These are phyloP conservation scores for Spiraea crenata DNA, from an alignment of 331 rosid genomes.

Conservation along the genomic window DNA sequence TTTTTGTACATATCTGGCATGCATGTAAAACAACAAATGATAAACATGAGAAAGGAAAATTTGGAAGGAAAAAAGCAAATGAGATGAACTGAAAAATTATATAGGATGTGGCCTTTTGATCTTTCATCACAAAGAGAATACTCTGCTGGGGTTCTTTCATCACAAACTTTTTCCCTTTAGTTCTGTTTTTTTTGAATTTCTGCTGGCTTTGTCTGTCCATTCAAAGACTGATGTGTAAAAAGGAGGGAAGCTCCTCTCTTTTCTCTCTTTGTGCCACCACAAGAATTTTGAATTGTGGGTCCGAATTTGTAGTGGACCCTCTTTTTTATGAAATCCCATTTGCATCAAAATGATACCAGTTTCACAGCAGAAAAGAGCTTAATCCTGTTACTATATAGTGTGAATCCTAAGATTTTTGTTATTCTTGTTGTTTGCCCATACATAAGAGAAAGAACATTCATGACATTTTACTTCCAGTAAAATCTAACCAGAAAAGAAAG, in stretches of 20 bases:
- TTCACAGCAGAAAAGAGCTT: conserved; percentile 16
- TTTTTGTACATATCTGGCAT: conserved; percentile 13
- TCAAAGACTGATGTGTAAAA: conserved; percentile 57
- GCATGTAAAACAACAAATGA: conserved; percentile 11
- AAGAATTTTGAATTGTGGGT: conserved; percentile 34
- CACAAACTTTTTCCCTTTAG: conserved; percentile 34
- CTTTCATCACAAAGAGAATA: conserved; percentile 21
- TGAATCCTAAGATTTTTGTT: not conserved
- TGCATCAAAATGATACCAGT: conserved; percentile 19
- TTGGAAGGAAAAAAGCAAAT: not conserved
- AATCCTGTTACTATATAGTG: not conserved
- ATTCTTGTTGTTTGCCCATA: not conserved
- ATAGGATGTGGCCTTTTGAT: conserved; percentile 2
- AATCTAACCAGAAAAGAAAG: not conserved
- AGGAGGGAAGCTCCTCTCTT: conserved; percentile 36
- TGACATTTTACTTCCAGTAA: not conserved
- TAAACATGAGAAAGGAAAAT: conserved; percentile 18
- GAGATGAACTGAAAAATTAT: conserved; percentile 3
- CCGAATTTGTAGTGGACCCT: conserved; percentile 23
- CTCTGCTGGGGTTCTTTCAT: conserved; percentile 24
- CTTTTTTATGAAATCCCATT: conserved; percentile 24
- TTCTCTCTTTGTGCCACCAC: conserved; percentile 13
- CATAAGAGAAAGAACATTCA: conserved; percentile 1
- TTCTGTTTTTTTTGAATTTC: conserved; percentile 61
- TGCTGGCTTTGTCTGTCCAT: conserved; percentile 65